Base-by-base conservation (phyloP, 2,329 filamentous ascomycete genomes). In the Lecanicillium sp. region DNA sequence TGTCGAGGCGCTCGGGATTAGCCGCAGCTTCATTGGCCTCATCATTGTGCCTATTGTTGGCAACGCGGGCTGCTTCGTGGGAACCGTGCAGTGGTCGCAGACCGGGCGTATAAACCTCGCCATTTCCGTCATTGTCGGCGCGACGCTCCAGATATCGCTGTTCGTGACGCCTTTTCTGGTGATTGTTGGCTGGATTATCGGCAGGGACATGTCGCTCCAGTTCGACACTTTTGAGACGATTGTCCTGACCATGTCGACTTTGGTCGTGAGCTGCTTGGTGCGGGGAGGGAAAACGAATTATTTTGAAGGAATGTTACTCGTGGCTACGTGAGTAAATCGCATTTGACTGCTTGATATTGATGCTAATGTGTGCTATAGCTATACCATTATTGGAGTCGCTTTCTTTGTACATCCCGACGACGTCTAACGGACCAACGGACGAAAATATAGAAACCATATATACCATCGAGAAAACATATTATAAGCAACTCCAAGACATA, bases 151-250 rank as follows among this genome's bases (percentile, higher is more conserved):
- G 17, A 55, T 52, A 23, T 54, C 53, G 19, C 52, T 55, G 7
- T 55, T 55, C 20, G 52, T 54, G 1, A 54, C 53, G 3, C 53
- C 53, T 2, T 54, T 55, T 10, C 44, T 54, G 6, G 49, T 54
- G 20, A 48, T 55, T 17, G 47, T 54, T 3, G 52, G 51, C 6
- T 49, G 47, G 47, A 39, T 49, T 21, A 44, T 44, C 12, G 41
- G 41, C 14, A 29, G 35, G 15, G 36, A 49, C 35, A 55, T 55
- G 53, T 53, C 51, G 17, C 33, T 55, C 39, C 48, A 53, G 19
- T 55, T 55, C 38, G 51, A 55, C 44, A 53, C 49, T 1, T 55
- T 55, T 35, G 49, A 55, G 29, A 53, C 51, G 1, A 51, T 53
- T 37, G 51, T 55, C 5, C 30, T 53, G 17, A 53, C 49, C 19